A percentile compares a stretch with the other conserved stretches of the same genome.
These are phyloP conservation scores for Corallochytrium limacisporum DNA, from an alignment of 78 protist species.

Conservation along the genomic window DNA sequence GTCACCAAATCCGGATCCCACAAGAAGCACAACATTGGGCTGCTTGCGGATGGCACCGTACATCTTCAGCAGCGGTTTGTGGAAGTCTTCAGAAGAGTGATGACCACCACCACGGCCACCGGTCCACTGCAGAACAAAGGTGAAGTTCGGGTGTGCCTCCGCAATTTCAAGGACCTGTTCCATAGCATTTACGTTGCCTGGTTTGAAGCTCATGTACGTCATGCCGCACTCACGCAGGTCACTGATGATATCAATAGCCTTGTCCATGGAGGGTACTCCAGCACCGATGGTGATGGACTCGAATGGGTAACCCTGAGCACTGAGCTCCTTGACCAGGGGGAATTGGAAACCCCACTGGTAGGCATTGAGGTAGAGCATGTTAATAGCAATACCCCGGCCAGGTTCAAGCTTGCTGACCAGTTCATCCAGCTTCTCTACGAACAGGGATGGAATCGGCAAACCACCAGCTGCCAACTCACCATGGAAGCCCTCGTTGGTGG, in stretches of 20 bases:
- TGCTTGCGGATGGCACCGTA: constrained; percentile 28
- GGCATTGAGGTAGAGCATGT: constrained; percentile 44
- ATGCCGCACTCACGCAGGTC: constrained; percentile 13
- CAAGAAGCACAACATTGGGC: constrained; percentile 37
- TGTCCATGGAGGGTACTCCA: constrained; percentile 45
- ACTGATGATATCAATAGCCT: constrained; percentile 26
- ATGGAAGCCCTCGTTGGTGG: constrained; percentile 45
- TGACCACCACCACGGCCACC: constrained; percentile 62
- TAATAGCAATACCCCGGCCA: constrained; percentile 34
- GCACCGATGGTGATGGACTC: constrained; percentile 48
- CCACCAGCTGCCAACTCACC: constrained; percentile 38
- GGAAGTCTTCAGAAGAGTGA: constrained; percentile 49
- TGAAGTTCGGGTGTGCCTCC: not conserved
- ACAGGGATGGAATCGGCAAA: not conserved
- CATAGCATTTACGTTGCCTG: constrained; percentile 28
- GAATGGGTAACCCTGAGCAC: constrained; percentile 26
- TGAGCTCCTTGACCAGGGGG: constrained; percentile 17
- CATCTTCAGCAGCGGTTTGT: constrained; percentile 39
- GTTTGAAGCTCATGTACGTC: constrained; percentile 40
- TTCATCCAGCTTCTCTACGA: not conserved
- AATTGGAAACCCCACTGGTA: constrained; percentile 45
- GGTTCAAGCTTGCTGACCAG: not conserved
- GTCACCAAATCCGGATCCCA: constrained; percentile 35
- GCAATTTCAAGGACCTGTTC: constrained; percentile 32
- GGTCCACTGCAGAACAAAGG: constrained; percentile 50